Evolutionary conservation across 345 rosid genomes (phyloP).

Genomic region (Eucalyptus shirleyi): DNA sequence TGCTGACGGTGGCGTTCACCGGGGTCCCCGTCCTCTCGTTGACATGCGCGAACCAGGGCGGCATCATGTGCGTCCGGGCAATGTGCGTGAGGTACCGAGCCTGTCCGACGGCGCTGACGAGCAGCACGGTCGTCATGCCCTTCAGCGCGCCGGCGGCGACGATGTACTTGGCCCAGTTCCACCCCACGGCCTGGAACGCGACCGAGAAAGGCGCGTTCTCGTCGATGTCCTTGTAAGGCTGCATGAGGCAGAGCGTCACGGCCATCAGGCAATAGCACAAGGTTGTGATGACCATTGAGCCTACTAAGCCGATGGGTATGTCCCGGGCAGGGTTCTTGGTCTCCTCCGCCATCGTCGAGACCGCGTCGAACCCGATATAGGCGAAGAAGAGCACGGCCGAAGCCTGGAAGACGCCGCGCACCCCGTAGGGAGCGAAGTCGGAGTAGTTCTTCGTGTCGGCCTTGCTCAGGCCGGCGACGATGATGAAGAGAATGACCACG

Average conservation of each 20-base stretch:
- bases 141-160: slow-evolving; percentile 70
- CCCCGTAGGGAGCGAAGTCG: slow-evolving; percentile 32
- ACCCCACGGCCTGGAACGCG: slow-evolving; percentile 53
- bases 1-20: slow-evolving; percentile 50
- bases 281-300: slow-evolving; percentile 53
- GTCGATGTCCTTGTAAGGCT: slow-evolving; percentile 27
- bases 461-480: slow-evolving; percentile 46
- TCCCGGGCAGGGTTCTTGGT: slow-evolving; percentile 72
- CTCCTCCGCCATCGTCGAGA: slow-evolving; percentile 89
- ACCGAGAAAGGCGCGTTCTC: slow-evolving; percentile 61
- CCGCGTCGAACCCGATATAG: slow-evolving; percentile 78
- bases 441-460: slow-evolving; percentile 47
- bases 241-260: slow-evolving; percentile 47
- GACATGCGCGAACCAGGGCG: slow-evolving; percentile 71
- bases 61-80: slow-evolving; percentile 87
- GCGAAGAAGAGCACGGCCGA: slow-evolving; percentile 78
- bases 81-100: slow-evolving; percentile 86
- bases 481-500: slow-evolving; percentile 51
- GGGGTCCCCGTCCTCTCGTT: slow-evolving; percentile 63
- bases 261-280: slow-evolving; percentile 50
- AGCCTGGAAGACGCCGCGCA: slow-evolving; percentile 50
- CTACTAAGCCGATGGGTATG: slow-evolving; percentile 79
- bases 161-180: slow-evolving; percentile 79
- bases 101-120: slow-evolving; percentile 63
- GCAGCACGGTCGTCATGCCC: slow-evolving; percentile 81